Evolutionary conservation across 441 rosid genomes (phyloP), one percentile per base, ranked within the genome.

Genomic region (Arabidopsis lyrata): DNA sequence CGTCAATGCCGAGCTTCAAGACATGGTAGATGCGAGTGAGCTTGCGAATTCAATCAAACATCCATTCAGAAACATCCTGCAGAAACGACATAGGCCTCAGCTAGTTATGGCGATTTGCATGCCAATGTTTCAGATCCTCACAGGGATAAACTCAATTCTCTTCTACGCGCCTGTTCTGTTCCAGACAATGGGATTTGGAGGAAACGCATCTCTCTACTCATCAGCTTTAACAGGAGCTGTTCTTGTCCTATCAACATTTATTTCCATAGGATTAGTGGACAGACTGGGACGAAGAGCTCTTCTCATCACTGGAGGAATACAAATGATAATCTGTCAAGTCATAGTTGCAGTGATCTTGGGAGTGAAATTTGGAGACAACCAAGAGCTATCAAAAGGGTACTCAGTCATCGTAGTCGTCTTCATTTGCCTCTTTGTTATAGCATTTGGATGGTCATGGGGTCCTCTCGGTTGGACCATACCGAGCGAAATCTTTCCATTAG

Each of bases 391-490:
- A 15, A 87, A 86, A 81, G 84, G 83, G 6, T 86, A 80, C 80
- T 87, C 95, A 14, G 72, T 82, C 6, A 16, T 86, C 53, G 90
- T 93, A 12, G 97, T 93, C 41, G 63, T 74, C 1, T 84, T 90
- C 78, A 73, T 91, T 5, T 93, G 98, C 80, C 83, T 91, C 8
- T 93, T 91, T 71, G 98, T 91, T 1, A 16, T 85, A 15, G 98
- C 95, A 0, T 93, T 93, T 5, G 98, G 97, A 61, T 93, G 93
- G 91, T 93, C 98, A 11, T 93, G 98, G 98, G 98, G 97, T 10
- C 95, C 93, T 3, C 83, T 93, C 0, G 97, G 97, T 0, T 93
- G 98, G 98, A 90, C 96, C 0, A 81, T 93, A 36, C 97, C 98
- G 1, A 93, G 98, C 29, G 97, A 93, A 74, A 86, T 91, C 74